Evolutionary conservation across 805 yeast species (phyloP), one percentile per base, ranked within the genome.

Genomic region (Danielia oregonensis): DNA sequence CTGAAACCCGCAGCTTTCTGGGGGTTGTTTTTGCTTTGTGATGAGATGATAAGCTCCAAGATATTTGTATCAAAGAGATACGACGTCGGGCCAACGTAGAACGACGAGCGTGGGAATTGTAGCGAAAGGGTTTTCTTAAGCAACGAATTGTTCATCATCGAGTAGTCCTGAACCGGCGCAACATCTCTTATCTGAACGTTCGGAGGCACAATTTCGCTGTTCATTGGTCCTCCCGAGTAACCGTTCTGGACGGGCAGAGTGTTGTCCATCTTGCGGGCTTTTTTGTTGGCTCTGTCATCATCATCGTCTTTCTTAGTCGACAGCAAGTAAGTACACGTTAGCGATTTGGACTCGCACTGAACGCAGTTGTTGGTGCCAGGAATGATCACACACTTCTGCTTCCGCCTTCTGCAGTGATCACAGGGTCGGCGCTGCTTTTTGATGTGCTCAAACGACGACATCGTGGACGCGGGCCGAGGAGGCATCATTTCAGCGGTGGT

Each of bases 81-180:
- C 1, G 96, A 87, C 0, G 95, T 84, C 1, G 95, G 80, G 1
- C 97, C 97, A 14, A 89, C 81, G 49, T 79, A 84, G 51, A 86
- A 86, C 13, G 95, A 82, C 0, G 96, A 87, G 37, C 96, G 66
- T 1, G 97, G 96, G 49, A 80, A 86, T 54, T 87, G 96, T 14
- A 86, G 61, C n/a, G 85, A 74, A 21, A 81, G 64, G 0, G 88
- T 80, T 46, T 77, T 79, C 49, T 79, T 81, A 43, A 82, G 66
- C 17, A 82, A 57, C 3, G 86, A 79, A 40, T 79, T 73, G 44
- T 73, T 78, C 57, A 82, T 69, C 26, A 68, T 55, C 1, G 86
- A 71, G 55, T 83, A 82, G 54, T 83, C 89, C 33, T 76, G 79
- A 10, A 82, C 68, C 2, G 87, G 87, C 2, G 70, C 67, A 17